Base-by-base conservation (phyloP, 2,329 filamentous ascomycete species). In the Cladosporium halotolerans region DNA sequence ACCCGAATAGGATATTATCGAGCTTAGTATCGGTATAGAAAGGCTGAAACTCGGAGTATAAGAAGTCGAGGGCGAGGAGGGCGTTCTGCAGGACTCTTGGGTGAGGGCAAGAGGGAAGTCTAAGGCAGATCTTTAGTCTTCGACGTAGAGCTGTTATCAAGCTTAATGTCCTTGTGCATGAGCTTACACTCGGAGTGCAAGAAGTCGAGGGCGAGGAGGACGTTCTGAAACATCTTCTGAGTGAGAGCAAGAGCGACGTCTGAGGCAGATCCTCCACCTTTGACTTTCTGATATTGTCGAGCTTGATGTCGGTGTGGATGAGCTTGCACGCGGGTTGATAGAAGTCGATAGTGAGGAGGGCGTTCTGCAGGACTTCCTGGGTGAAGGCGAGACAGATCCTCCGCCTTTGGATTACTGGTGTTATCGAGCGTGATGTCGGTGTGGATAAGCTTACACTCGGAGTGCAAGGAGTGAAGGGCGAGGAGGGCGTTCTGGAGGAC, bases 361-460 rank as follows among this genome's bases (percentile, higher is more conserved):
- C 10, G 23, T 49, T 49, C n/a, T 40, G 23, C n/a, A 49, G 23
- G 1, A 49, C 19, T 11, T 49, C 36, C 23, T 33, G 18, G 36
- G 14, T 14, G 38, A 49, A 36, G 4, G 36, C 3, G 23, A 28
- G 23, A 7, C 1, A 28, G 23, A 28, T 28, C 1, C 23, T 28
- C 23, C 23, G 7, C 23, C 23, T 28, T 7, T 28, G 23, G 7
- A 5, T 5, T 28, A 28, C 23, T 5, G 7, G 4, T 28, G 23
- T 49, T 49, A 19, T 49, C 46, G 38, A 49, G 46, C 36, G 40
- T 42, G n/a, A 49, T 41, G 23, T 49, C 46, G 1, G 46, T 49
- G 23, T 49, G 46, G 4, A 41, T 49, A 18, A 49, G 46, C 3
- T 11, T 23, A 13, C 46, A 42, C 28, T 49, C 46, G 1, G 38